Base-by-base conservation (phyloP, 2,329 filamentous ascomycete species). In the Pseudocercospora fuligena region DNA sequence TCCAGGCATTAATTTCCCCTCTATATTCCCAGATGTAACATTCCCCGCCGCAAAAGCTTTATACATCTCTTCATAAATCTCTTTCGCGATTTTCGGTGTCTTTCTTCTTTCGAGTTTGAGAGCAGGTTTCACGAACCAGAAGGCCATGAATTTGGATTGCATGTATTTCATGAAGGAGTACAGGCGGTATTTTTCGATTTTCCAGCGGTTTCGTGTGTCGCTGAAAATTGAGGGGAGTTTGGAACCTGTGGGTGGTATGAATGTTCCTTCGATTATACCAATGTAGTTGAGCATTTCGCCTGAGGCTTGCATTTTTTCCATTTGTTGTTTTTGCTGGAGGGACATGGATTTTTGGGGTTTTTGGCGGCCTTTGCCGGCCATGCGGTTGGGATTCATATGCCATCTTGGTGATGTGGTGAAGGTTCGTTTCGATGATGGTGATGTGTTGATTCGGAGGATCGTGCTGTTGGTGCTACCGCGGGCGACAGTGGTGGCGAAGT, bases 1-100 rank as follows among this genome's bases (percentile, higher is more conserved):
- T 8, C 40, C 40, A n/a, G 40, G 40, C 16, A 3, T 1, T 43
- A 43, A 19, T 43, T n/a, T 43, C 5, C n/a, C 16, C n/a, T 43
- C 40, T 14, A 72, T 46, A 60, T 74, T 63, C 21, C 77, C 59
- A n/a, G 64, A 40, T 7, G 64, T 54, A 33, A 74, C 65, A 29
- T 75, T 78, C 71, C 81, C 84, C 73, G 69, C 71, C 25, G 83
- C 82, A 68, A 85, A 83, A 23, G 80, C 77, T 25, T 72, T 78
- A 72, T 85, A 85, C 80, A 86, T 82, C 27, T 74, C 67, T 54
- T 76, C 66, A 65, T 86, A 82, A n/a, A 85, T 74, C 8, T 77
- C 69, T 47, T 74, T 74, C 11, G 79, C 82, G 46, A 80, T 75
- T 9, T 70, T 61, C 19, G 80, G 78, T 46, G 81, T 75, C 49